Evolutionary conservation across 2,329 filamentous ascomycete genomes (phyloP).

Genomic region (Triangularia verruculosa): DNA sequence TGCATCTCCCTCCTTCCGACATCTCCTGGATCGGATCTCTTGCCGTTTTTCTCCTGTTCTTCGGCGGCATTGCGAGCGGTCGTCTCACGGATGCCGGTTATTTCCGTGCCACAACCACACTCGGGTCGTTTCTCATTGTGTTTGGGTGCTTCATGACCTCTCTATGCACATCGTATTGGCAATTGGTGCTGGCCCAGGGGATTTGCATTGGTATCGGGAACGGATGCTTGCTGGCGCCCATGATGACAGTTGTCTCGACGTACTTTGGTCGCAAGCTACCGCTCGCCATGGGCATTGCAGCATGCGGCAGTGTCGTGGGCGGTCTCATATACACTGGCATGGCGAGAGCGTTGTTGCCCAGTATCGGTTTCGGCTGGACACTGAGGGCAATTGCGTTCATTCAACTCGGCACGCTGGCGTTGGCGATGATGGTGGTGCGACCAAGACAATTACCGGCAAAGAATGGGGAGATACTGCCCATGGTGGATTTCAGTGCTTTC

Average conservation of each 20-base stretch:
- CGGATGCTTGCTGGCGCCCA: conserved; percentile 34
- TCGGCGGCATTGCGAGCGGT: conserved; percentile 52
- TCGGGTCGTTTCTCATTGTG: conserved; percentile 43
- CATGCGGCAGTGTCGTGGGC: conserved; percentile 55
- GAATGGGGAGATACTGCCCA: conserved; percentile 11
- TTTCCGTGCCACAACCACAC: conserved; percentile 43
- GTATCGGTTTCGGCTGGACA: conserved; percentile 62
- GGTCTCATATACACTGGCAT: conserved; percentile 54
- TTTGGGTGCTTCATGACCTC: conserved; percentile 49
- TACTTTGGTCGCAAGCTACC: conserved; percentile 53
- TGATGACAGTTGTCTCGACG: conserved; percentile 34
- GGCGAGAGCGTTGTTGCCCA: conserved; percentile 54
- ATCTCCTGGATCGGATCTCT: conserved; percentile 55
- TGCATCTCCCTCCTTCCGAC: conserved; percentile 41
- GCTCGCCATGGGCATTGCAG: conserved; percentile 58
- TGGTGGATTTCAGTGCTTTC: conserved; percentile 35
- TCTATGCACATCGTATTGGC: conserved; percentile 48
- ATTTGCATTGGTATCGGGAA: conserved; percentile 53
- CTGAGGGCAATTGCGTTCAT: conserved; percentile 64
- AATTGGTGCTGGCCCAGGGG: conserved; percentile 55
- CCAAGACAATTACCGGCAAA: conserved; percentile 26
- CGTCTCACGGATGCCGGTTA: conserved; percentile 53
- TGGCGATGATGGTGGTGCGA: conserved; percentile 42
- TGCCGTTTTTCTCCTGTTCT: conserved; percentile 54
- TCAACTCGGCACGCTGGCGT: conserved; percentile 68